Evolutionary conservation across 805 yeast species (phyloP).

Genomic region (Dipodascus geniculatus): DNA sequence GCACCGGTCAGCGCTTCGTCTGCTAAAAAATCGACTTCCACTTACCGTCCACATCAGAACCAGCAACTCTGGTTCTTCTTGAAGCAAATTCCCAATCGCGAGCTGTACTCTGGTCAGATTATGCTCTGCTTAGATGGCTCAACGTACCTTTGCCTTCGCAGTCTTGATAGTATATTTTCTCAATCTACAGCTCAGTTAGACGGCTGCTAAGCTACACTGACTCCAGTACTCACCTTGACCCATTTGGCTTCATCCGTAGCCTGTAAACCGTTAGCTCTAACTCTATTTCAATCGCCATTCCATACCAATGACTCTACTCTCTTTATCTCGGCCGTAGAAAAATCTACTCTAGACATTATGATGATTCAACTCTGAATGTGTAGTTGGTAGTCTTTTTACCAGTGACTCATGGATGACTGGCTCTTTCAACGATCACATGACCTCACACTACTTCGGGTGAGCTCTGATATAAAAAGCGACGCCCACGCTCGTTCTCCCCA

Average conservation of each 20-base stretch:
- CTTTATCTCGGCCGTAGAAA: constrained; percentile 21
- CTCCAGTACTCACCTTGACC: background rate
- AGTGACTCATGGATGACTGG: too few relatives aligned
- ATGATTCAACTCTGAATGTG: background rate
- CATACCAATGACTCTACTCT: constrained; percentile 15
- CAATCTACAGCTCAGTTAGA: constrained; percentile 8
- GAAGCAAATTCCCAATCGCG: constrained; percentile 91
- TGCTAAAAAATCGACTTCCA: background rate
- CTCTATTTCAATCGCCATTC: background rate
- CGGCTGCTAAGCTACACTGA: background rate
- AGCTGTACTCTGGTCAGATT: constrained; percentile 10
- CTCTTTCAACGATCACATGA: too few relatives aligned
- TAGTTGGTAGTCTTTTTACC: too few relatives aligned
- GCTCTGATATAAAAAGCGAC: too few relatives aligned
- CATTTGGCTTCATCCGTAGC: background rate
- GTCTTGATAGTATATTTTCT: constrained; percentile 8
- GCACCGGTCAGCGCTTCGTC: background rate
- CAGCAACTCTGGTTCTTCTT: constrained; percentile 57
- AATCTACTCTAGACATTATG: constrained; percentile 6
- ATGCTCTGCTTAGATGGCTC: background rate
- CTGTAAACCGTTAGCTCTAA: background rate
- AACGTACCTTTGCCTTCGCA: background rate
- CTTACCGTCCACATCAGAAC: constrained; percentile 58
- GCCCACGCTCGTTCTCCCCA: too few relatives aligned
- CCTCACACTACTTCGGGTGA: too few relatives aligned